Percentiles rank a stretch among this genome's conserved stretches.
Conservation (phyloP, 2,329 filamentous ascomycete species). For the Atkinsonella hypoxylon region DNA sequence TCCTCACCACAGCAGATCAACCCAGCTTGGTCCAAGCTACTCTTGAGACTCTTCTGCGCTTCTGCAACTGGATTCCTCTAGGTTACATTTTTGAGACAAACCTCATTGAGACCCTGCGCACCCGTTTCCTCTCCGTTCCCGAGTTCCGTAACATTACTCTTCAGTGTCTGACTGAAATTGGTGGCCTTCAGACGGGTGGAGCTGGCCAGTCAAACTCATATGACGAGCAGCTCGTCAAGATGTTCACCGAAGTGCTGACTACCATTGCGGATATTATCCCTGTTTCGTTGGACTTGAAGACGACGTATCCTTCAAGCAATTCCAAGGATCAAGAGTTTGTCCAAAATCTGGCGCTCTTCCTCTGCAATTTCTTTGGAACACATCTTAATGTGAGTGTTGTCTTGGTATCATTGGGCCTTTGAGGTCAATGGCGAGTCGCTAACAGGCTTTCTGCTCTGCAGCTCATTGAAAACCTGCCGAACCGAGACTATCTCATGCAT, state of each 20-base stretch:
- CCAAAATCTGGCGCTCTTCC: constrained; percentile 87
- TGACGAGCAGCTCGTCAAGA: constrained; percentile 89
- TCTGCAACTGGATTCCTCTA: constrained; percentile 97
- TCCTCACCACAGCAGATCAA: constrained; percentile 80
- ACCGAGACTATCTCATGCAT: constrained; percentile 87
- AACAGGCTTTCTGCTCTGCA: constrained; percentile 19
- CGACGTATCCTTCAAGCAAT: constrained; percentile 84
- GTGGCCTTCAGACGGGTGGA: constrained; percentile 73
- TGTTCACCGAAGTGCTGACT: constrained; percentile 95
- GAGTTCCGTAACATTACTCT: constrained; percentile 96
- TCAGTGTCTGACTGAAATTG: constrained; percentile 95
- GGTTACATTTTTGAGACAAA: constrained; percentile 98
- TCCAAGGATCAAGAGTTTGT: constrained; percentile 94
- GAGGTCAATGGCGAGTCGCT: background rate
- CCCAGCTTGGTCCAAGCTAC: constrained; percentile 90
- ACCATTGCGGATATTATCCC: constrained; percentile 92
- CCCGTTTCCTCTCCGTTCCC: constrained; percentile 80
- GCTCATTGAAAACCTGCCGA: constrained; percentile 92
- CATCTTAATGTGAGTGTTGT: constrained; percentile 58
- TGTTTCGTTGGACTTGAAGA: constrained; percentile 77
- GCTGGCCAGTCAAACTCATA: constrained; percentile 59
- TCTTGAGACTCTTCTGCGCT: constrained; percentile 85
- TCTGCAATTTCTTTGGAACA: constrained; percentile 93
- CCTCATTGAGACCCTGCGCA: constrained; percentile 87
- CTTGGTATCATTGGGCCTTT: background rate